Conservation (phyloP, 495 filamentous ascomycete species). For the Tuber melanosporum region DNA sequence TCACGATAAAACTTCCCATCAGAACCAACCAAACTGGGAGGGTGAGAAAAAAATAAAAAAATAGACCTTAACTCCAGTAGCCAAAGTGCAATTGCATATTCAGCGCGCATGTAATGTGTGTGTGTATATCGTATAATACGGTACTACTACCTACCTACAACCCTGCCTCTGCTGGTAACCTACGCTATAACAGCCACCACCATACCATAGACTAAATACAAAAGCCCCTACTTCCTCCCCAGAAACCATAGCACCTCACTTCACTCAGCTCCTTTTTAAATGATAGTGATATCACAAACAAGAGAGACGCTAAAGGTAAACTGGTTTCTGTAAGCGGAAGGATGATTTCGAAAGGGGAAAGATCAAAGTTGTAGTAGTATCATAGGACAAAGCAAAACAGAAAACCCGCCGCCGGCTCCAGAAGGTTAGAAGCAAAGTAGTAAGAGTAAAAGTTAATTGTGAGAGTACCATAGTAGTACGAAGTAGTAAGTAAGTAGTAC, state of each 20-base stretch:
- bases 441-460: background rate
- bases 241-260: background rate
- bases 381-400: background rate
- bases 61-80: conserved; percentile 22
- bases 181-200: background rate
- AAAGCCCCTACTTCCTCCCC: background rate
- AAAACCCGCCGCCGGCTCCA: background rate
- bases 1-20: background rate
- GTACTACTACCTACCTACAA: background rate
- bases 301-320: background rate
- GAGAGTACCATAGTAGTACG: background rate
- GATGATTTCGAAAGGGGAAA: background rate
- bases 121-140: background rate
- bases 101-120: background rate
- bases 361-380: background rate
- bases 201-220: background rate
- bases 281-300: background rate
- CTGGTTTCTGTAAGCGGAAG: background rate
- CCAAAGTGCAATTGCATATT: conserved; percentile 33
- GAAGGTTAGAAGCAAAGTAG: background rate
- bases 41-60: background rate
- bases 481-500: background rate
- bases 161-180: background rate
- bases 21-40: conserved; percentile 5
- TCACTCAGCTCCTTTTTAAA: background rate